Evolutionary conservation across 495 filamentous ascomycete genomes (phyloP).

Genomic region (Annulohypoxylon nitens): DNA sequence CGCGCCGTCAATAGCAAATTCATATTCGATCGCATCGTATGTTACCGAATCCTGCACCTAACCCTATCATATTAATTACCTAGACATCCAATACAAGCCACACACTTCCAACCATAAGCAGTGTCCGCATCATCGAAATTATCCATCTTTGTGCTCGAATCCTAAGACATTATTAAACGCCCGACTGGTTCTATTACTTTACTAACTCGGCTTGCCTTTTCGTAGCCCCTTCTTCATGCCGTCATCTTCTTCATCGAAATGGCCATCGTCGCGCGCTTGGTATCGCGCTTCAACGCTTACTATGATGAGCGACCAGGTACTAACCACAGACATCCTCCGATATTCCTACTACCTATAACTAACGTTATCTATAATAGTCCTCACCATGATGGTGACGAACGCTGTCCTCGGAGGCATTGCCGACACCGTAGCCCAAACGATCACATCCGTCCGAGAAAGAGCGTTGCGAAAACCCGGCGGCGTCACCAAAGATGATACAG

Average conservation of each 20-base stretch:
- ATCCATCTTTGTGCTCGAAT: slow-evolving; percentile 28
- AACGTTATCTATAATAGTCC: slow-evolving; percentile 63
- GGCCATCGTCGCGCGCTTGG: slow-evolving; percentile 82
- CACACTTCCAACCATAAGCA: slow-evolving; percentile 35
- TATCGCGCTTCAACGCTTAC: slow-evolving; percentile 90
- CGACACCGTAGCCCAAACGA: slow-evolving; percentile 94
- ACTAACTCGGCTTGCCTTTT: slow-evolving; percentile 45
- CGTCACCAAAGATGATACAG: slow-evolving; percentile 71
- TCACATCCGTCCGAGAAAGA: slow-evolving; percentile 83
- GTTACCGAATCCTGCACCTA: slow-evolving; percentile 51
- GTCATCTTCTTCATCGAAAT: slow-evolving; percentile 91
- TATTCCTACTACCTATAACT: slow-evolving; percentile 17
- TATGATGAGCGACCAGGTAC: slow-evolving; percentile 89
- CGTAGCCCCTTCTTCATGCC: slow-evolving; percentile 86
- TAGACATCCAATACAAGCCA: slow-evolving; percentile 22
- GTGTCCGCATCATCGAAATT: slow-evolving; percentile 34
- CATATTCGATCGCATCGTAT: slow-evolving; percentile 83
- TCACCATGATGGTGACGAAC: slow-evolving; percentile 99
- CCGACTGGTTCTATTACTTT: slow-evolving; percentile 5
- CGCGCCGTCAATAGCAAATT: slow-evolving; percentile 80
- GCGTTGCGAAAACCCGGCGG: slow-evolving; percentile 70
- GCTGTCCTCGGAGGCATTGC: slow-evolving; percentile 92
- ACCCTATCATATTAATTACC: slow-evolving; percentile 9
- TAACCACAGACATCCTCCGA: slow-evolving; percentile 14
- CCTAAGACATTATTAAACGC: slow-evolving; percentile 20